Evolutionary conservation across 495 filamentous ascomycete genomes (phyloP), one percentile per base, ranked within the genome.

Genomic region (Xylaria flabelliformis): DNA sequence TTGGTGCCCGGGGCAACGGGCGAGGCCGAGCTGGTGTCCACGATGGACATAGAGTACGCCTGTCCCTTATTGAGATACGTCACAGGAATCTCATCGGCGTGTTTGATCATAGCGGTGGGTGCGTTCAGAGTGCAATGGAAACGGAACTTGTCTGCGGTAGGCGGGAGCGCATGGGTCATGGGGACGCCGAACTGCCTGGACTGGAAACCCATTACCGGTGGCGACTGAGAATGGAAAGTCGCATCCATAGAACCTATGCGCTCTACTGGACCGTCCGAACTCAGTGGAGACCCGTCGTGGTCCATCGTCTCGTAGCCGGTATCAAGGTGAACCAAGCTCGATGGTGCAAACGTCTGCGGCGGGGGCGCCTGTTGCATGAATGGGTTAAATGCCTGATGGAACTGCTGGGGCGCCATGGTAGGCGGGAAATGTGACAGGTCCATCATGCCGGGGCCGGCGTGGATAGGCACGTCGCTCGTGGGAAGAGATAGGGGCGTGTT

Each of bases 51-150:
- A 1, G 90, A 89, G 80, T 98, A 99, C 26, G 92, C 91, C 82
- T 98, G 95, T 10, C 95, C 95, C 81, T 99, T 99, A 80, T 99
- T 98, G 17, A 99, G 88, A 79, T 99, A 99, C 0, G 94, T 97
- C 17, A 98, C 89, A 0, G 96, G 96, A 53, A 97, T 95, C 77
- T 98, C 96, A 59, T 94, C 90, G 4, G 88, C 78, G 72, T 92
- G 88, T 77, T 92, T 97, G 74, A 97, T 90, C 95, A 98, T 98
- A n/a, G 95, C 95, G 2, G 95, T 98, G 17, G 94, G 93, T 1
- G 95, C 96, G 78, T 97, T 95, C 61, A 99, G 83, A 0, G 94
- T 94, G 50, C 93, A 91, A 77, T 93, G 90, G 80, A 93, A 99
- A 29, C 97, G 94, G 78, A 98, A 98, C 72, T 95, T 97, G 67